Evolutionary conservation across 768 basidiomycete species (phyloP), one percentile per base, ranked within the genome.

Genomic region (Auricularia sp.): DNA sequence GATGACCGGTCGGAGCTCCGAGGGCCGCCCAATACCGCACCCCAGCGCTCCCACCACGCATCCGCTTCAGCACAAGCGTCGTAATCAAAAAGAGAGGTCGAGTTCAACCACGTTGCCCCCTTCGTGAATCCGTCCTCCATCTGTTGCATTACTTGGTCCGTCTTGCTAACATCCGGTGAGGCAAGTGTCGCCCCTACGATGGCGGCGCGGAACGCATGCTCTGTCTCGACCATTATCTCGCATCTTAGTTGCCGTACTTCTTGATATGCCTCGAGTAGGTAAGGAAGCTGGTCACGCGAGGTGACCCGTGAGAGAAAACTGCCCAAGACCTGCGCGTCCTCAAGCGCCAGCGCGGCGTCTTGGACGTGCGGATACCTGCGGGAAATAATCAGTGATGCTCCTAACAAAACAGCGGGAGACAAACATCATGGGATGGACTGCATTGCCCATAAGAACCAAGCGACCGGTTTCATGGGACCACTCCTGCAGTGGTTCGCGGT

Each of bases 291-390:
- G 3, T 79, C 77, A 59, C 73, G 72, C 45, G 75, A 69, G 56
- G 77, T 75, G 3, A 87, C 75, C 62, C 80, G 79, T 21, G 82
- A 79, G 70, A 88, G 86, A n/a, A 87, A 78, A 61, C 76, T 80
- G 21, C 81, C 84, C 18, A 87, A 72, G 3, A 82, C 81, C 64
- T 84, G 83, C 0, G 85, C 84, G 67, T 88, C 87, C 73, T 89
- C 87, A 24, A 87, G 75, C 3, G 77, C 78, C 64, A 86, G 76
- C 11, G 80, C 79, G 1, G 81, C 77, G 33, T 78, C 77, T 70
- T 86, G 82, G 36, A 80, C 84, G 85, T 86, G 39, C 39, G 61
- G 33, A 18, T 14, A 51, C 39, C 39, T 42, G 39, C 7, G 13
- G 8, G 7, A 7, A 14, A 14, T 42, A 14, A 8, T 42, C 39